Conservation (phyloP, 106 monocot species). For the Ottelia alismoides region DNA sequence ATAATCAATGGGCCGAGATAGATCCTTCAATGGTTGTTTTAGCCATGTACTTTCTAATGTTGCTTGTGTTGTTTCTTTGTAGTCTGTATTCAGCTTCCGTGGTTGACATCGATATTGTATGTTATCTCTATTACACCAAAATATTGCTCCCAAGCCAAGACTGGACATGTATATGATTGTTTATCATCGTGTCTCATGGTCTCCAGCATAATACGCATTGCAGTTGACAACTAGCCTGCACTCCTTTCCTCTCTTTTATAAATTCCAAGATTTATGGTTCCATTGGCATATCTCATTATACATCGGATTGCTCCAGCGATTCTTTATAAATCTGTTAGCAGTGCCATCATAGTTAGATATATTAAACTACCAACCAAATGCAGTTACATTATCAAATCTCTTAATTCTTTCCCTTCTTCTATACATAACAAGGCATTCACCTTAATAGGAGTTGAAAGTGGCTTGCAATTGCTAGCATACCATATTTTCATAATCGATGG, state of each 20-base stretch:
- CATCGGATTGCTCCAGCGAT: background rate
- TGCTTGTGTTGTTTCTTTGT: background rate
- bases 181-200: background rate
- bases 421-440: too few relatives aligned
- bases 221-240: background rate
- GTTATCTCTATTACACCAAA: background rate
- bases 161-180: background rate
- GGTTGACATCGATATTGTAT: slow-evolving; percentile 1
- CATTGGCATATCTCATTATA: background rate
- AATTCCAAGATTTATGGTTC: background rate
- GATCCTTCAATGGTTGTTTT: background rate
- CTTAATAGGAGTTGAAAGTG: too few relatives aligned
- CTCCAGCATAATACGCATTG: background rate
- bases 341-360: too few relatives aligned
- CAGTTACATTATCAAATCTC: too few relatives aligned
- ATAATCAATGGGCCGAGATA: background rate
- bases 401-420: too few relatives aligned
- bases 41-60: background rate
- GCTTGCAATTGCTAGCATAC: too few relatives aligned
- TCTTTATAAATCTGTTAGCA: too few relatives aligned
- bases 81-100: background rate
- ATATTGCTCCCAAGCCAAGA: background rate
- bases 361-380: too few relatives aligned
- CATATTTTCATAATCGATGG: too few relatives aligned
- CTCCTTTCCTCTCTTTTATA: background rate